Evolutionary conservation across 257 asterid genomes (phyloP).

Genomic region (Nicotiana noctiflora): DNA sequence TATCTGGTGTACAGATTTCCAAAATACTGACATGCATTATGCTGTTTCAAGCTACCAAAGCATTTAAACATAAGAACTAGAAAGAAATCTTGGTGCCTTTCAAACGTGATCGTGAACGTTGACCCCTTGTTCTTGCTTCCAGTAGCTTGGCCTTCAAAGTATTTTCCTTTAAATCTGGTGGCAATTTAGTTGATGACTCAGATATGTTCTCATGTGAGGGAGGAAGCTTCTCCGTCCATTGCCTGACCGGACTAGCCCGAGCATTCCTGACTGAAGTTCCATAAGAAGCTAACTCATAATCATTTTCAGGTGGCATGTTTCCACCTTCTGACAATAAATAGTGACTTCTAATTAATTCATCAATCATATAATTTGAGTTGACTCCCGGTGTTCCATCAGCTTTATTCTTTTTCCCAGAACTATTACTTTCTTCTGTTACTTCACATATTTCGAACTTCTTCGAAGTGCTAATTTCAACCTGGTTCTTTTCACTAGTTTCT

Average conservation of each 20-base stretch:
- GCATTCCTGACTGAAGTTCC: constrained; percentile 52
- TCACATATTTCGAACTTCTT: constrained; percentile 40
- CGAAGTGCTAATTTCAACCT: constrained; percentile 34
- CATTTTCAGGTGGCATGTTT: constrained; percentile 41
- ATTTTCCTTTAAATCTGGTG: constrained; percentile 54
- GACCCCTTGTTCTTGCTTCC: constrained; percentile 77
- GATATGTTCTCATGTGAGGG: constrained; percentile 46
- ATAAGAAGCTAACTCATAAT: constrained; percentile 34
- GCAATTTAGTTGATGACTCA: constrained; percentile 58
- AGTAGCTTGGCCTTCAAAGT: constrained; percentile 62
- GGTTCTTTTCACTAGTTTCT: constrained; percentile 20
- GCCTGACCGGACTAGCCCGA: constrained; percentile 72
- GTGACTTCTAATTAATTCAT: constrained; percentile 61
- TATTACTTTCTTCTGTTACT: constrained; percentile 29
- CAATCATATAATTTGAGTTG: constrained; percentile 52
- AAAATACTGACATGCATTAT: neutral
- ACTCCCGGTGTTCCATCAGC: constrained; percentile 30
- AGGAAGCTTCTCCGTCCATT: constrained; percentile 67
- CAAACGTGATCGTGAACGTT: constrained; percentile 58
- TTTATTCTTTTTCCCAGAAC: constrained; percentile 36
- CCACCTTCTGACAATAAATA: constrained; percentile 57
- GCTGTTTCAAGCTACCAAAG: neutral
- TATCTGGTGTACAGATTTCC: neutral
- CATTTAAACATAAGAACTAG: constrained; percentile 28
- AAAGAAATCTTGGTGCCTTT: constrained; percentile 54